Evolutionary conservation across 768 basidiomycete genomes (phyloP).

Genomic region (Naganishia antarctica): DNA sequence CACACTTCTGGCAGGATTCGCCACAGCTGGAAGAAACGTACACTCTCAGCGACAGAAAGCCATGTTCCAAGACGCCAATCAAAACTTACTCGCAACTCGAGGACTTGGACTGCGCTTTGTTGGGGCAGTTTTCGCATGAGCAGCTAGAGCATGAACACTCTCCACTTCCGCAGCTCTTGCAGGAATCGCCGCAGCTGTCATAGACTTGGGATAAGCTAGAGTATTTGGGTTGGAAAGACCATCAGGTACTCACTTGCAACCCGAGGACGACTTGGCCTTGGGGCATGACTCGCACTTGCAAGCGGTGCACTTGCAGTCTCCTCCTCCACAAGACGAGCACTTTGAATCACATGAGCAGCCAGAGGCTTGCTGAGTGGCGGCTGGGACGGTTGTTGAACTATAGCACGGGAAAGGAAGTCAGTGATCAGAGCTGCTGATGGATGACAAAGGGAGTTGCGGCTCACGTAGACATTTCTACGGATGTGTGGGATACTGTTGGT

Average conservation of each 20-base stretch:
- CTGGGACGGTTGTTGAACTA: slow-evolving; percentile 14
- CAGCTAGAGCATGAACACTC: slow-evolving; percentile 4
- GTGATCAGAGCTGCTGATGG: not conserved
- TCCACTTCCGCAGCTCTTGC: slow-evolving; percentile 11
- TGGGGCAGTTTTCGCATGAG: slow-evolving; percentile 4
- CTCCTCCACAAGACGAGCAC: slow-evolving; percentile 10
- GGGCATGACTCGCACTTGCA: slow-evolving; percentile 20
- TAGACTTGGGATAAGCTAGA: not conserved
- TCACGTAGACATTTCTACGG: slow-evolving; percentile 11
- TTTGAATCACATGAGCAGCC: slow-evolving; percentile 7
- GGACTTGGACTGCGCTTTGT: not conserved
- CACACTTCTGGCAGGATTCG: slow-evolving; percentile 7
- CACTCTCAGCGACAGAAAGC: too few species aligned
- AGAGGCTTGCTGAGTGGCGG: slow-evolving; percentile 9
- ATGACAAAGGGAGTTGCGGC: not conserved
- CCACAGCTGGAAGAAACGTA: not conserved
- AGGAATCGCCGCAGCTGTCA: slow-evolving; percentile 6
- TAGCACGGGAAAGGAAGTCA: not conserved
- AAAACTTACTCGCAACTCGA: slow-evolving; percentile 15
- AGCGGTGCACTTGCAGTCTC: slow-evolving; percentile 6
- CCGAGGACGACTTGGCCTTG: not conserved
- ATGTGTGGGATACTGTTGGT: not conserved
- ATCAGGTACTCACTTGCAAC: slow-evolving; percentile 6
- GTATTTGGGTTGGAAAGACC: not conserved
- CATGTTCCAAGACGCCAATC: too few species aligned